Base-by-base conservation (phyloP, 1,284 basidiomycete genomes). In the Apiotrichum akiyoshidainum region DNA sequence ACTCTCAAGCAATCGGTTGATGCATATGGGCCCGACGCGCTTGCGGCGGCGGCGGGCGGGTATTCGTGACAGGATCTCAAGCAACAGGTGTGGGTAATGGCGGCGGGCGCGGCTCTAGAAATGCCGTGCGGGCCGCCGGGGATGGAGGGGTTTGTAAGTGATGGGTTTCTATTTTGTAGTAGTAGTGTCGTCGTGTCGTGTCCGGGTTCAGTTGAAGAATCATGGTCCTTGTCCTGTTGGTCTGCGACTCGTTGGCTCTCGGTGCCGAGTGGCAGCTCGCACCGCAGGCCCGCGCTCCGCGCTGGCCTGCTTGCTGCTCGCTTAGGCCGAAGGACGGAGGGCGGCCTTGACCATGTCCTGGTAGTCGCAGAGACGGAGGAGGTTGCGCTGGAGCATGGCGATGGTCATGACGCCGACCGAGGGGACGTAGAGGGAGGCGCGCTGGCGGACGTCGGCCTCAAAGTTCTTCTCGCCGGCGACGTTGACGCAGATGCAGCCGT, bases 401-500 rank as follows among this genome's bases (percentile, higher is more conserved):
- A 97, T 96, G 1, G 95, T 99, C 62, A 95, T 90, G 80, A 96
- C 96, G 44, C 95, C 95, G 33, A 99, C 92, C 5, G 91, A 88
- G 16, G 94, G 93, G 62, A 95, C 83, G 75, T 95, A 95, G 65
- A 97, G 81, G 5, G 91, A 91, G 13, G 91, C 91, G 82, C 92
- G 90, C 50, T 94, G 91, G 64, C 92, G 83, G 19, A 98, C 88
- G 72, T 96, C 88, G 61, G 85, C 85, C 74, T 96, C 92, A 73
- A 98, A 99, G 78, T 99, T 99, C 82, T 95, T 98, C 71, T 96
- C 93, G 5, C 89, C 87, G 31, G 92, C 88, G 49, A 99, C 90
- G 73, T 98, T 98, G 61, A 98, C 80, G 68, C 92, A 94, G 1
- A 95, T 80, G 65, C 92, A 94, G 4, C 94, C 95, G 66, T 93